Base-by-base conservation (phyloP, 73 alveolate genomes). In the Paramecium caudatum region DNA sequence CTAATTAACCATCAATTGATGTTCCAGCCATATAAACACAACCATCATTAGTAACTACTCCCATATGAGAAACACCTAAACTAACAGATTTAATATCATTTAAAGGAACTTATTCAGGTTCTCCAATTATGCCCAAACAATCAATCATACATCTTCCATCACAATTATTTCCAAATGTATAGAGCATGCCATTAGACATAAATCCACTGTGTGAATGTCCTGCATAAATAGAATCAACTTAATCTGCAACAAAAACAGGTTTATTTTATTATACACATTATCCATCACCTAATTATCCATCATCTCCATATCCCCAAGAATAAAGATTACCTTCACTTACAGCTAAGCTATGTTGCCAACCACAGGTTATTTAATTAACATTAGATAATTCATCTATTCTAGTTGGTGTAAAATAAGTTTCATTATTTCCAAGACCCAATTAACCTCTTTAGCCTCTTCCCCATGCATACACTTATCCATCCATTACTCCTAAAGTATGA, bases 271-370 rank as follows among this genome's bases (percentile, higher is more conserved):
- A 92, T 87, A 93, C 91, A 61, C 94, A 92, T 15, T 92, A 96
- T 19, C 99, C 99, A 91, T 96, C 98, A 1, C 99, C 99, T 46
- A 97, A 94, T 91, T 97, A 95, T 5, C 99, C 99, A 49, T 97
- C 99, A 74, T 97, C 99, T 37, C 98, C 96, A 63, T 93, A 96
- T 6, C 99, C 99, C 99, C 99, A 97, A 9, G 99, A 94, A 82
- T 82, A 97, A 9, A 95, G 85, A 63, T 93, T 90, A 21, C 99
- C 99, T 62, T 91, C 91, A 30, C 97, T 86, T 62, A 97, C 91
- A 25, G 98, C 97, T 92, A 97, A 81, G 21, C 97, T 94, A 84
- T 97, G 99, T 41, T 96, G 85, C 95, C 99, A 96, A 0, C 99
- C 99, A 70, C 98, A 96, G 37, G 98, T 95, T 21, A 86, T 78